These are phyloP conservation scores for Neurospora sp. DNA, from an alignment of 2,329 filamentous ascomycete species.

Conservation along the genomic window DNA sequence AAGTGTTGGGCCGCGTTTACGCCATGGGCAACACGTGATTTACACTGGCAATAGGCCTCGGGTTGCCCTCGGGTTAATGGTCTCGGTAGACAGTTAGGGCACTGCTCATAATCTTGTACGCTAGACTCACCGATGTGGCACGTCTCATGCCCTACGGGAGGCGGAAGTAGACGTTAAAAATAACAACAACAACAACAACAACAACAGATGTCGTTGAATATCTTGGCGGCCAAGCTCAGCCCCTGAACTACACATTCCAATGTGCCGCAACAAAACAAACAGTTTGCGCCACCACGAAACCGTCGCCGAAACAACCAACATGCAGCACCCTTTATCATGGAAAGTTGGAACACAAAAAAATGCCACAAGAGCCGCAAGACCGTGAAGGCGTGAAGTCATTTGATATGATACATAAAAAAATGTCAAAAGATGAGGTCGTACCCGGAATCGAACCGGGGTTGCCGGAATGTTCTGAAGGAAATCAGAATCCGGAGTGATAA, in stretches of 20 bases:
- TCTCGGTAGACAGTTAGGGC: too few relatives aligned
- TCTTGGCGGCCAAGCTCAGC: neutral
- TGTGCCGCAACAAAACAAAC: neutral
- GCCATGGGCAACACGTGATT: too few relatives aligned
- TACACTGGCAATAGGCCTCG: too few relatives aligned
- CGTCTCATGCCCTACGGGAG: too few relatives aligned
- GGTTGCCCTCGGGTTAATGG: too few relatives aligned
- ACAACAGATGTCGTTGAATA: neutral
- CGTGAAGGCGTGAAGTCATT: too few relatives aligned
- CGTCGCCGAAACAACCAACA: neutral
- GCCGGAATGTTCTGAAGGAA: neutral
- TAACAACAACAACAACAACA: too few relatives aligned
- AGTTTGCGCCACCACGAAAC: neutral
- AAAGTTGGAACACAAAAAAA: neutral
- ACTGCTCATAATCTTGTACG: too few relatives aligned
- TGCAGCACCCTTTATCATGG: neutral
- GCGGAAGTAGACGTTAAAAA: too few relatives aligned
- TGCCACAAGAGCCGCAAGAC: neutral
- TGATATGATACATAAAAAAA: neutral
- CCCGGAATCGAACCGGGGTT: neutral
- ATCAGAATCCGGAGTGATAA: neutral
- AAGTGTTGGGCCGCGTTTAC: too few relatives aligned
- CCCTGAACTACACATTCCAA: neutral
- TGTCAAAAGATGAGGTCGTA: neutral
- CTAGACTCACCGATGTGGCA: too few relatives aligned